Base-by-base conservation (phyloP, 306 rosid species). In the Dalbergia cultrata region DNA sequence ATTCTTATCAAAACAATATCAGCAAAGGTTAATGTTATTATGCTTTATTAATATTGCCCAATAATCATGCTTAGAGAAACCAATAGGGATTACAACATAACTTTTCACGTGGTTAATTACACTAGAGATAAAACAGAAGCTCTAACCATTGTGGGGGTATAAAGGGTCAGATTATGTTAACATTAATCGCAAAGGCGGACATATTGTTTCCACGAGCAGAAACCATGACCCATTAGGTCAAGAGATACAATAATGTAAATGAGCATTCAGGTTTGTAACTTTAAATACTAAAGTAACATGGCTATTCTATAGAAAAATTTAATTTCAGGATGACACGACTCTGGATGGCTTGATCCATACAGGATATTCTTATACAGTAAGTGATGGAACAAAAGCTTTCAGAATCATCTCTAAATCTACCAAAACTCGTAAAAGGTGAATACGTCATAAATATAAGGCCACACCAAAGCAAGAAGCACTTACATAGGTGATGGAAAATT, bases 401-500 rank as follows among this genome's bases (percentile, higher is more conserved):
- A 67, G 73, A 81, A 80, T 59, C 74, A 86, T 75, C 77, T 70
- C 60, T 65, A 61, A 60, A 74, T 60, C 81, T 74, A 81, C 77
- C 76, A 49, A 76, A 58, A 75, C 75, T 80, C 34, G 74, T 35
- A 76, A 77, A 83, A 47, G 77, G 81, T 49, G 83, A 83, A 79
- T 62, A 69, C 71, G 72, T 85, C 78, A 81, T 68, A 76, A 56
- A 83, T 72, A 76, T 56, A 77, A 41, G 73, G 76, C 65, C 85
- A 78, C 49, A 78, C 3, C 70, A 58, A 81, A 84, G 85, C 85
- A 71, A 80, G 83, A 73, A 68, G 86, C 72, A 85, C 91, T 90
- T 84, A 86, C 86, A 85, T 59, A 80, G 85, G 79, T 75, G 87
- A 59, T 67, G 87, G 62, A 70, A 82, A 74, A 81, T 84, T 79